phyloP scores from a whole-genome alignment of 2,329 filamentous ascomycete species.

The Rachicladosporium sp. region DNA sequence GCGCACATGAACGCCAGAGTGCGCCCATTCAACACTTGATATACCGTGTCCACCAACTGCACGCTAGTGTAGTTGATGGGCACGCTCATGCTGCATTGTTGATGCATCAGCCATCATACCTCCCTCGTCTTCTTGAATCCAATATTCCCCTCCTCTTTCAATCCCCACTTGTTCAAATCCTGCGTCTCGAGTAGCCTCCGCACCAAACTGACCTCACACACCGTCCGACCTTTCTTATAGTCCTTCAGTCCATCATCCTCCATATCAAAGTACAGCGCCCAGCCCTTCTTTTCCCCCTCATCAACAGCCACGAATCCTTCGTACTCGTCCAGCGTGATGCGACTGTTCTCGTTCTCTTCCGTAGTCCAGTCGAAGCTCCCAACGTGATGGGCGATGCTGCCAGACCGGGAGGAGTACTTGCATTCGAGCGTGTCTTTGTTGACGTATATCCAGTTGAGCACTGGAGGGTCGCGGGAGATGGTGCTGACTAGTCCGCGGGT shows the following conservation, averaged over 20 bases:
- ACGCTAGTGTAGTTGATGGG: too few species aligned
- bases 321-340: conserved; percentile 42
- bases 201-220: conserved; percentile 31
- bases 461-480: conserved; percentile 42
- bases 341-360: conserved; percentile 46
- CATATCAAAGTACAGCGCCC: conserved; percentile 42
- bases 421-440: conserved; percentile 49
- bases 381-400: conserved; percentile 48
- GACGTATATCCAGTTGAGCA: conserved; percentile 60
- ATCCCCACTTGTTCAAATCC: conserved; percentile 26
- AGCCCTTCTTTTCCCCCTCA: conserved; percentile 27
- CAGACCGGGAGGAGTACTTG: conserved; percentile 54
- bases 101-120: conserved; percentile 4
- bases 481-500: conserved; percentile 38
- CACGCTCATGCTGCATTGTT: too few species aligned
- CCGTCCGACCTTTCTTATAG: conserved; percentile 26
- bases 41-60: too few species aligned
- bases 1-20: too few species aligned
- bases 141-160: conserved; percentile 26
- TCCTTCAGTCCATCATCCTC: conserved; percentile 34
- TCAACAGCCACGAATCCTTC: conserved; percentile 47
- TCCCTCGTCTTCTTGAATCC: conserved; percentile 24
- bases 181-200: conserved; percentile 27
- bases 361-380: conserved; percentile 73
- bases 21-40: too few species aligned